Evolutionary conservation across 371 early-diverging fungal species (phyloP), one percentile per base, ranked within the genome.

Genomic region (Lichtheimia corymbifera): DNA sequence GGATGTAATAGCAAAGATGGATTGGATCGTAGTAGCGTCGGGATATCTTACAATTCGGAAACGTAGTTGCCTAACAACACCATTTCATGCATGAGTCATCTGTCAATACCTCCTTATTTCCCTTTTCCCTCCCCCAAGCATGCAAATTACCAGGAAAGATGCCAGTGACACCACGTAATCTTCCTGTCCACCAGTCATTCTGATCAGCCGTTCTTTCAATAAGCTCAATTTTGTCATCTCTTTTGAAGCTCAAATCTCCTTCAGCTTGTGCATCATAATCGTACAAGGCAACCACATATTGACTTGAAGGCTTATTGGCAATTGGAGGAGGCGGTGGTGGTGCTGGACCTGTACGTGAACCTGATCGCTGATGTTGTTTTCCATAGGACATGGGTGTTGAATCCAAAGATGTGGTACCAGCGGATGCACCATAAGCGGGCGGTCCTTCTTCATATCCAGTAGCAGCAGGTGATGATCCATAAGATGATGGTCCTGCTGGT

Each of bases 101-200:
- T n/a, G 18, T 22, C 49, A 18, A 18, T 14, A n/a, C 49, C 49
- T 22, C 18, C 18, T n/a, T 18, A 47, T 22, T 27, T 5, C 50
- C 50, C 50, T 24, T n/a, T 50, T 50, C 18, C 11, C 50, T 50
- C 50, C 50, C 24, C 13, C 4, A 5, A 35, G 35, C 6, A 35
- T 35, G 11, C 54, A 35, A 35, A n/a, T 76, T 84, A 65, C 89
- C 91, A 57, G 92, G 92, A 67, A 91, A 91, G 17, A 86, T 66
- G 43, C 92, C 92, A 25, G 73, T 74, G 6, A 55, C 42, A 17
- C 89, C 90, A 41, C 55, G 43, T 25, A 87, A 61, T 24, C 66
- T 67, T 5, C 92, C 92, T 0, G 84, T 87, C 92, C 92, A 92
- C 92, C 92, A 91, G 59, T 85, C 90, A 58, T 92, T 80, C 14